These are phyloP conservation scores for Aspergillus avenaceus DNA, from an alignment of 495 filamentous ascomycete species.

Conservation along the genomic window DNA sequence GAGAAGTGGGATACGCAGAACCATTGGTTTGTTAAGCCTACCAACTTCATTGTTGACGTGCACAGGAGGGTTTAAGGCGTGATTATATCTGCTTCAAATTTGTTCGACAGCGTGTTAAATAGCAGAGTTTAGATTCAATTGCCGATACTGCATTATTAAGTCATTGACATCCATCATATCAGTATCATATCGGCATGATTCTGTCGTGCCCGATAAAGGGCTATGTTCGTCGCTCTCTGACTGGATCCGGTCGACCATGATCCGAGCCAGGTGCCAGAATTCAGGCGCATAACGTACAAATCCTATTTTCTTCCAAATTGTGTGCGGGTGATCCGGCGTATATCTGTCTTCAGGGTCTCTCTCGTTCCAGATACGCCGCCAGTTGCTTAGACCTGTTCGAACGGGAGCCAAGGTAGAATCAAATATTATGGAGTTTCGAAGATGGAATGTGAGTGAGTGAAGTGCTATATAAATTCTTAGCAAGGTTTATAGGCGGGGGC, in stretches of 20 bases:
- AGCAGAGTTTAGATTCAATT: slow-evolving; percentile 22
- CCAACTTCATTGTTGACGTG: slow-evolving; percentile 29
- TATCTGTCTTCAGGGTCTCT: slow-evolving; percentile 19
- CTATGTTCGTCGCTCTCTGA: slow-evolving; percentile 5
- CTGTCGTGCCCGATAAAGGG: no score
- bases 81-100: no score
- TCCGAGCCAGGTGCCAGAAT: slow-evolving; percentile 28
- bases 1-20: slow-evolving; percentile 36
- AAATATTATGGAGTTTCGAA: slow-evolving; percentile 27
- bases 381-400: slow-evolving; percentile 25
- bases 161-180: slow-evolving; percentile 30
- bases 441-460: slow-evolving; percentile 26
- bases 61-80: no score
- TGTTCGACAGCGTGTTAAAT: no score
- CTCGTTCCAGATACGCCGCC: slow-evolving; percentile 22
- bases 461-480: slow-evolving; percentile 14
- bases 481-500: no score
- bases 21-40: slow-evolving; percentile 48
- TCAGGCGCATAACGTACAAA: slow-evolving; percentile 23
- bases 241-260: slow-evolving; percentile 16
- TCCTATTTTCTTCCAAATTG: slow-evolving; percentile 26
- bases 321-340: slow-evolving; percentile 14
- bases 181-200: slow-evolving; percentile 18
- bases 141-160: slow-evolving; percentile 27
- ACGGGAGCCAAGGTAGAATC: slow-evolving; percentile 23